A percentile compares a stretch with the other conserved stretches of the same genome.
These are phyloP conservation scores for Gentiana dahurica DNA, from an alignment of 257 asterid genomes.

Conservation along the genomic window DNA sequence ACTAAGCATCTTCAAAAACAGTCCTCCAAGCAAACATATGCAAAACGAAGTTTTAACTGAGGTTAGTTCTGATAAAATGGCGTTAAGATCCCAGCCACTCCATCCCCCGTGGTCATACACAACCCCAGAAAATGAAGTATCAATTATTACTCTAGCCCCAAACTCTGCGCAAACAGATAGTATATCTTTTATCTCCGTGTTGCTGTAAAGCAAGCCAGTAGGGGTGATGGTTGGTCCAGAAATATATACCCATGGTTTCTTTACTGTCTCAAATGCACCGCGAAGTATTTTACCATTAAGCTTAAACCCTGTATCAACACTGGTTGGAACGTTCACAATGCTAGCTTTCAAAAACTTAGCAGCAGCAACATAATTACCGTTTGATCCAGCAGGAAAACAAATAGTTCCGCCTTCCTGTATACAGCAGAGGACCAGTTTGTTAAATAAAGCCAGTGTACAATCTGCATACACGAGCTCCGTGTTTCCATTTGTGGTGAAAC, in stretches of 20 bases:
- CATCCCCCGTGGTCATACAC: constrained; percentile 43
- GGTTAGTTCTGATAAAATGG: constrained; percentile 43
- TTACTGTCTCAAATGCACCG: constrained; percentile 31
- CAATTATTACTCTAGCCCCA: constrained; percentile 73
- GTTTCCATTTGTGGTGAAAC: constrained; percentile 39
- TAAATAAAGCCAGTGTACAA: constrained; percentile 64
- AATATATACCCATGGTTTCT: constrained; percentile 82
- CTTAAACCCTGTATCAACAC: constrained; percentile 54
- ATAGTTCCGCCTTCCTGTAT: constrained; percentile 82
- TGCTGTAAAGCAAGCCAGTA: constrained; percentile 73
- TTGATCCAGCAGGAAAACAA: constrained; percentile 85
- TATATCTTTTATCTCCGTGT: constrained; percentile 58
- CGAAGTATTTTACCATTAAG: constrained; percentile 50
- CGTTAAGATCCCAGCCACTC: constrained; percentile 64
- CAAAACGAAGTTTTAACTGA: constrained; percentile 43
- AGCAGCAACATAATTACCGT: constrained; percentile 76
- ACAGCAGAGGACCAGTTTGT: constrained; percentile 76
- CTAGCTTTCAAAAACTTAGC: constrained; percentile 70
- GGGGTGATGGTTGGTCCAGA: constrained; percentile 89
- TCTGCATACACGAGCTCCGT: constrained; percentile 72
- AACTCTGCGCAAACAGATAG: constrained; percentile 54
- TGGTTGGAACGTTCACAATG: constrained; percentile 41
- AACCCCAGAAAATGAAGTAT: constrained; percentile 89
- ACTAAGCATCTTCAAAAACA: constrained; percentile 72
- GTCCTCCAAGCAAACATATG: constrained; percentile 69